These are phyloP conservation scores for Citropsis articulata DNA, from an alignment of 345 rosid genomes.

Conservation along the genomic window DNA sequence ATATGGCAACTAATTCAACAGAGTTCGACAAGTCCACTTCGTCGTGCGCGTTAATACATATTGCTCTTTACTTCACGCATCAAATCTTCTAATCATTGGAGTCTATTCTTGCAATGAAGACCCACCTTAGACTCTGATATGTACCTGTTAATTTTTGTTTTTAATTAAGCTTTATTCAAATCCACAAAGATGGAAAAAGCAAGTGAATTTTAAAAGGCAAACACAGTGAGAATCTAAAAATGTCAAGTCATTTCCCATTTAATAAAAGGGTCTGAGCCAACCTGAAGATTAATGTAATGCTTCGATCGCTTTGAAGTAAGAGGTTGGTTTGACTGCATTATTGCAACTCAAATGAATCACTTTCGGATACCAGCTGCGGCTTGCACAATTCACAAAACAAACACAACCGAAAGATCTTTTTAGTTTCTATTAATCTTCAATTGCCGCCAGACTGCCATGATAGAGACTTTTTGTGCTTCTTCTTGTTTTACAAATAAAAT, in stretches of 20 bases:
- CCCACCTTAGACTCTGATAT: too few species aligned
- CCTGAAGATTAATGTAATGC: neutral
- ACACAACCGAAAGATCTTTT: neutral
- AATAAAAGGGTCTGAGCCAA: neutral
- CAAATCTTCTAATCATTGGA: constrained; percentile 1
- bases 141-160: too few species aligned
- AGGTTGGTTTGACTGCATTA: neutral
- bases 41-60: too few species aligned
- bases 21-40: neutral
- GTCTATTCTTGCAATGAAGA: neutral
- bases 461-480: neutral
- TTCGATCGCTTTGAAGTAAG: too few species aligned
- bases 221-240: neutral
- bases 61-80: neutral
- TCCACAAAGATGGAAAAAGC: neutral
- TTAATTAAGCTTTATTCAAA: too few species aligned
- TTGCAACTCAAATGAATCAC: neutral
- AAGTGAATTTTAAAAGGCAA: neutral
- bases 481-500: neutral
- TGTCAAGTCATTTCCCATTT: neutral
- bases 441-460: constrained; percentile 10
- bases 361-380: neutral
- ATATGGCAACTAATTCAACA: constrained; percentile 13
- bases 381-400: neutral
- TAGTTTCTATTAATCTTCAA: neutral